Conservation (phyloP, 192 early-diverging fungal species). For the Jimgerdemannia flammicorona region DNA sequence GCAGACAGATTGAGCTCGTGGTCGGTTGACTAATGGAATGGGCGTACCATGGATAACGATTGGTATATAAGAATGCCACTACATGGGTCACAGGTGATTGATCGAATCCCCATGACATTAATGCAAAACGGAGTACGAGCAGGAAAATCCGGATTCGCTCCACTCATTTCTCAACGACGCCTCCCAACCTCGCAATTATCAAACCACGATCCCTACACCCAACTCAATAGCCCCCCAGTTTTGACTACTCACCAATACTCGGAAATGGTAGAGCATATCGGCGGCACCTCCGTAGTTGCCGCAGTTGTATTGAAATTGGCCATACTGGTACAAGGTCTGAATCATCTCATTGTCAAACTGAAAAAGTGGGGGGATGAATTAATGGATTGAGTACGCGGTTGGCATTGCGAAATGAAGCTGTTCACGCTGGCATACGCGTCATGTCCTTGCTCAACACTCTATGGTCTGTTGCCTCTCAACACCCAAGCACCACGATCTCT, state of each 20-base stretch:
- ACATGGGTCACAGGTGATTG: slow-evolving; percentile 1
- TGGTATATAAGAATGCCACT: neutral
- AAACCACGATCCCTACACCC: neutral
- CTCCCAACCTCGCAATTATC: neutral
- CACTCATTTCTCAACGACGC: neutral
- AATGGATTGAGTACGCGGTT: neutral
- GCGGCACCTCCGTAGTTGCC: slow-evolving; percentile 90
- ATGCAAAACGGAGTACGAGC: too few relatives aligned
- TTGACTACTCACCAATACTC: slow-evolving; percentile 70
- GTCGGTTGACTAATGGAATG: slow-evolving; percentile 71
- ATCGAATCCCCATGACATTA: neutral
- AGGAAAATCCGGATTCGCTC: too few relatives aligned
- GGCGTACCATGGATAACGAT: neutral
- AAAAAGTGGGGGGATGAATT: neutral
- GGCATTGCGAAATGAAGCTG: slow-evolving; percentile 3
- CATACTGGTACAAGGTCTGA: slow-evolving; percentile 81
- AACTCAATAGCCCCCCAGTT: neutral
- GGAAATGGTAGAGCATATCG: slow-evolving; percentile 93
- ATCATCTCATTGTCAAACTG: slow-evolving; percentile 90
- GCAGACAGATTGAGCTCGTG: slow-evolving; percentile 78
- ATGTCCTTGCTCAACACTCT: neutral
- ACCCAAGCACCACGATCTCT: neutral
- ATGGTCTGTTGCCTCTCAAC: neutral
- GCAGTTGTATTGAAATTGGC: slow-evolving; percentile 89
- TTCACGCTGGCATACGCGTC: too few relatives aligned